phyloP scores from a whole-genome alignment of 768 basidiomycete genomes.

The Auriscalpium vulgare region DNA sequence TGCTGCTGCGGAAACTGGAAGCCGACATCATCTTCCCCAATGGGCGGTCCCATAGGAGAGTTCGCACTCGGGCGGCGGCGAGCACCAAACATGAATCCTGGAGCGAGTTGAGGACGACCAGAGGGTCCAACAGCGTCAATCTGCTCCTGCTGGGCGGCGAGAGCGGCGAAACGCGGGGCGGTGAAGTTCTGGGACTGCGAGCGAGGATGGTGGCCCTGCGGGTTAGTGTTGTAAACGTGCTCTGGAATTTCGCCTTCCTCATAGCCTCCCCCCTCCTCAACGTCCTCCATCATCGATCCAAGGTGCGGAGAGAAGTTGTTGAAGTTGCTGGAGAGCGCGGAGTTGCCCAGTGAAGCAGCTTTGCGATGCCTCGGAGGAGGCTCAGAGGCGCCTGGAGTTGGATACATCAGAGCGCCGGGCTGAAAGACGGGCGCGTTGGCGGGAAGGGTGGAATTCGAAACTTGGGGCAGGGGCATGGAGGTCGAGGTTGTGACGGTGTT shows the following conservation, averaged over 20 bases:
- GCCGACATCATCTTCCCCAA: conserved; percentile 72
- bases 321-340: conserved; percentile 50
- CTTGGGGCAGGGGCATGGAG: conserved; percentile 43
- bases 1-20: conserved; percentile 81
- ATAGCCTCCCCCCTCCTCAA: conserved; percentile 49
- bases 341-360: conserved; percentile 63
- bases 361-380: conserved; percentile 66
- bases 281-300: conserved; percentile 79
- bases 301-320: conserved; percentile 73
- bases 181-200: conserved; percentile 79
- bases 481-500: conserved; percentile 28
- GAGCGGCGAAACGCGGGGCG: conserved; percentile 81
- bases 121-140: conserved; percentile 55
- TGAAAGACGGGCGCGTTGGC: conserved; percentile 69
- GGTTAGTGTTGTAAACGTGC: conserved; percentile 33
- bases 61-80: conserved; percentile 39
- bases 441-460: conserved; percentile 42
- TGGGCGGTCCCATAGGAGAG: conserved; percentile 58
- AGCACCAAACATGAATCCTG: conserved; percentile 85
- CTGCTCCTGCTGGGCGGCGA: conserved; percentile 61
- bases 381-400: conserved; percentile 37
- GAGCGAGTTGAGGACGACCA: conserved; percentile 83
- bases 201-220: conserved; percentile 54
- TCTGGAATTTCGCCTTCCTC: conserved; percentile 82
- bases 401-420: conserved; percentile 54